Percentiles rank a stretch among this genome's conserved stretches.
phyloP scores from a whole-genome alignment of 768 basidiomycete genomes.

The Bullera alba region DNA sequence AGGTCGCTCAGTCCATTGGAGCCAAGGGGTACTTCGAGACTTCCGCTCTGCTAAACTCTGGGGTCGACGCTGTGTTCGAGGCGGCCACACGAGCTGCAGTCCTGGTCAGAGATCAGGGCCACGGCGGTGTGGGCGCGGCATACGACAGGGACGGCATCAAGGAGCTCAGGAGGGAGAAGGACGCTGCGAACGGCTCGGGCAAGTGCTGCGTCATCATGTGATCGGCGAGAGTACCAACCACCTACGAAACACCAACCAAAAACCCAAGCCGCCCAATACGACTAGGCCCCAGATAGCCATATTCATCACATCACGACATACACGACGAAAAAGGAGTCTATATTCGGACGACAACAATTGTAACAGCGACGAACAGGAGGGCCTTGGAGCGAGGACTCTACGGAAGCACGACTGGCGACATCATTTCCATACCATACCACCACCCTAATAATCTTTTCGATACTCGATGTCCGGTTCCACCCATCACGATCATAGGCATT shows the following conservation, averaged over 20 bases:
- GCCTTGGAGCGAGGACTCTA: no score
- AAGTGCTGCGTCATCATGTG: constrained; percentile 20
- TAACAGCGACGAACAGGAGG: no score
- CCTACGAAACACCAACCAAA: not conserved
- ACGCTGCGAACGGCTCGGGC: constrained; percentile 1
- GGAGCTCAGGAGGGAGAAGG: constrained; percentile 14
- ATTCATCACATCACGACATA: no score
- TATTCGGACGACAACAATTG: no score
- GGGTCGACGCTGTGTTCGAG: constrained; percentile 86
- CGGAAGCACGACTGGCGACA: no score
- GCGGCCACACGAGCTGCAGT: constrained; percentile 93
- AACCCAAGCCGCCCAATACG: not conserved
- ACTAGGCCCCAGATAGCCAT: no score
- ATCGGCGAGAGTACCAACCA: not conserved
- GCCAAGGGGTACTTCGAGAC: constrained; percentile 94
- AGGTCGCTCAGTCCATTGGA: constrained; percentile 73
- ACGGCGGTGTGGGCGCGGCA: constrained; percentile 38
- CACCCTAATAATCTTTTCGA: no score
- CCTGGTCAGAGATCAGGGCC: constrained; percentile 68
- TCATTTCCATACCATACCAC: no score
- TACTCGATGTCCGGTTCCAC: no score
- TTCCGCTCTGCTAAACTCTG: constrained; percentile 57
- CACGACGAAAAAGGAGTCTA: no score
- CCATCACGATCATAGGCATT: no score
- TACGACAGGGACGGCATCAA: constrained; percentile 21